Evolutionary conservation across 495 filamentous ascomycete species (phyloP).

Genomic region (Penicillium verhagenii): DNA sequence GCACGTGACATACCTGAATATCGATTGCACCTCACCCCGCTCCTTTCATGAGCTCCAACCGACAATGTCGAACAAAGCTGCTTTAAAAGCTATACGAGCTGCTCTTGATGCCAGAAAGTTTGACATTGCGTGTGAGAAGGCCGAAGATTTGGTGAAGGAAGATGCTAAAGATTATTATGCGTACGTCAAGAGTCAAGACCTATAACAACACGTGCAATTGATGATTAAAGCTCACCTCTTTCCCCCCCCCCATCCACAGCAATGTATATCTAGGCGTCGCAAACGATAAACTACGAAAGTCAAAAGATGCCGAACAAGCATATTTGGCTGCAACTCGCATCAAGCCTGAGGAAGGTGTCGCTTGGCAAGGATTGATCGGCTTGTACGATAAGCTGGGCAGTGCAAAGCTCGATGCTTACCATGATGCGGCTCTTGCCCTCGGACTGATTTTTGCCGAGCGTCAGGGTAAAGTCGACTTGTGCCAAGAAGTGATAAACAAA

Average conservation of each 20-base stretch:
- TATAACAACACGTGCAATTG: neutral
- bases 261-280: slow-evolving; percentile 81
- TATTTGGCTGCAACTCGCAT: slow-evolving; percentile 73
- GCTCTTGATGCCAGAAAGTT: slow-evolving; percentile 80
- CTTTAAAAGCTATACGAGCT: slow-evolving; percentile 78
- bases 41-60: slow-evolving; percentile 5
- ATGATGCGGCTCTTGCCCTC: slow-evolving; percentile 65
- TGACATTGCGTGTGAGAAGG: slow-evolving; percentile 65
- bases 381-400: slow-evolving; percentile 75
- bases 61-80: slow-evolving; percentile 65
- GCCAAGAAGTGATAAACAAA: slow-evolving; percentile 79
- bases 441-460: slow-evolving; percentile 65
- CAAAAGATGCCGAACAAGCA: slow-evolving; percentile 67
- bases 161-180: slow-evolving; percentile 82
- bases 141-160: slow-evolving; percentile 61
- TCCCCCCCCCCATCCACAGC: slow-evolving; percentile 35
- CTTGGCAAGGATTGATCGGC: slow-evolving; percentile 88
- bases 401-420: slow-evolving; percentile 70
- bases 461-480: slow-evolving; percentile 65
- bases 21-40: slow-evolving; percentile 19
- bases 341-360: slow-evolving; percentile 62
- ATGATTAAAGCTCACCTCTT: slow-evolving; percentile 10
- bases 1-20: too few relatives aligned
- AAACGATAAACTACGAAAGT: slow-evolving; percentile 68
- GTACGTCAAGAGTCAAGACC: slow-evolving; percentile 56